A percentile compares a stretch with the other conserved stretches of the same genome.
Evolutionary conservation across 2,329 filamentous ascomycete species (phyloP).

Genomic region (Cladophialophora bantiana): DNA sequence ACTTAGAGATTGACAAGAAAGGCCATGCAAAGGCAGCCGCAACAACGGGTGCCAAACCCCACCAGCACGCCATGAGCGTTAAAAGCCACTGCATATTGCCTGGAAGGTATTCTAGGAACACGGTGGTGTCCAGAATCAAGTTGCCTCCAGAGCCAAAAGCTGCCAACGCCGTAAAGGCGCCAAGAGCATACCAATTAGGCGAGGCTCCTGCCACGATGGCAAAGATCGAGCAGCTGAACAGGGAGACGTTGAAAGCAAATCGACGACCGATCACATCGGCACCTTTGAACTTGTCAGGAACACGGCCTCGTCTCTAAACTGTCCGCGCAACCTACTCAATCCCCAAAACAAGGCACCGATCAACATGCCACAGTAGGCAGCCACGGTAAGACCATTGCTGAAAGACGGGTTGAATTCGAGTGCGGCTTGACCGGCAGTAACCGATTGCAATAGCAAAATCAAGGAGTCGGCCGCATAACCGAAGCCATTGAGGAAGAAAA

Average conservation of each 20-base stretch:
- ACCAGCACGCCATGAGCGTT: slow-evolving; percentile 47
- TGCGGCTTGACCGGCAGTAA: slow-evolving; percentile 36
- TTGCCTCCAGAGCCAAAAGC: slow-evolving; percentile 47
- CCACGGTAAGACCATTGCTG: slow-evolving; percentile 46
- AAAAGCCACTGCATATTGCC: slow-evolving; percentile 67
- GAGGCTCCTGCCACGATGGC: slow-evolving; percentile 70
- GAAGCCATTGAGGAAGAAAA: slow-evolving; percentile 69
- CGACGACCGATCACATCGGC: slow-evolving; percentile 72
- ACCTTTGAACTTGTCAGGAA: slow-evolving; percentile 44
- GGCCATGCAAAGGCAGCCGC: slow-evolving; percentile 39
- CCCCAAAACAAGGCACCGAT: slow-evolving; percentile 69
- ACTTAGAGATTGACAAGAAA: slow-evolving; percentile 32
- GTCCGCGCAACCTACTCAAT: slow-evolving; percentile 51
- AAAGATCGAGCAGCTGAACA: slow-evolving; percentile 68
- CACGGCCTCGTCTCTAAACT: background rate
- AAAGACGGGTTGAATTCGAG: slow-evolving; percentile 37
- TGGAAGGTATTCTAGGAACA: slow-evolving; percentile 65
- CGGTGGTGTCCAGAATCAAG: slow-evolving; percentile 50
- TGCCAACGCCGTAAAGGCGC: slow-evolving; percentile 36
- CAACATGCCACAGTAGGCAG: slow-evolving; percentile 52
- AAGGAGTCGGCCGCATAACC: slow-evolving; percentile 55
- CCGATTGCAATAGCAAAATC: slow-evolving; percentile 42
- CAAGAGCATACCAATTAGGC: slow-evolving; percentile 59
- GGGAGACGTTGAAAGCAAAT: slow-evolving; percentile 71
- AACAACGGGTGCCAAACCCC: slow-evolving; percentile 42